Conservation (phyloP, 495 filamentous ascomycete genomes). For the Penicillium ucsense region DNA sequence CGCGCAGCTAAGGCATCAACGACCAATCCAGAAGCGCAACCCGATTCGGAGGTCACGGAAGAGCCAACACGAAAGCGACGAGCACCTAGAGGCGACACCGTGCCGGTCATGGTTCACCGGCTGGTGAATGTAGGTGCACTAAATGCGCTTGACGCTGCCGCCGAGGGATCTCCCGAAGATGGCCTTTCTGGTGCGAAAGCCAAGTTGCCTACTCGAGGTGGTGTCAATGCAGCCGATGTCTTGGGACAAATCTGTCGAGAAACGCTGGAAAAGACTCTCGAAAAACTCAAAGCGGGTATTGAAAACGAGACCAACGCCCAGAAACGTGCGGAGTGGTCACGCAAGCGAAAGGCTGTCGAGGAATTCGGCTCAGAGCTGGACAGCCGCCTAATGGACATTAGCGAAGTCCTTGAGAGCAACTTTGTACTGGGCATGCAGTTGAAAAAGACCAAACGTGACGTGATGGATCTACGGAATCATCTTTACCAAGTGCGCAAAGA, state of each 20-base stretch:
- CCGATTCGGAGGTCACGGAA: slow-evolving; percentile 5
- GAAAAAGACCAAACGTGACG: slow-evolving; percentile 54
- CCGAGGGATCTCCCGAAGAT: slow-evolving; percentile 22
- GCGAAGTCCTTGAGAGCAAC: slow-evolving; percentile 51
- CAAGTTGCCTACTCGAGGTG: slow-evolving; percentile 44
- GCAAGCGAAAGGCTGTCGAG: slow-evolving; percentile 54
- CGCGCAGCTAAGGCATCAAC: slow-evolving; percentile 6
- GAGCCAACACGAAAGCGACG: slow-evolving; percentile 15
- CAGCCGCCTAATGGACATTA: slow-evolving; percentile 45
- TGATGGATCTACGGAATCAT: slow-evolving; percentile 52
- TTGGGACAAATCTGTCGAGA: slow-evolving; percentile 61
- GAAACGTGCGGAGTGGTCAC: slow-evolving; percentile 43
- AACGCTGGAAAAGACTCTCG: slow-evolving; percentile 45
- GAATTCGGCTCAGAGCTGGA: slow-evolving; percentile 60
- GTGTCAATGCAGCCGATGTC: slow-evolving; percentile 62
- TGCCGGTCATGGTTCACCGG: slow-evolving; percentile 37
- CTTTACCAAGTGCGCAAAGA: slow-evolving; percentile 54
- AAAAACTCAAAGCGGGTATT: slow-evolving; percentile 29
- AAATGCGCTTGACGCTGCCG: slow-evolving; percentile 7
- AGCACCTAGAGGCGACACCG: slow-evolving; percentile 31
- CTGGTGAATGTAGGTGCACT: slow-evolving; percentile 28
- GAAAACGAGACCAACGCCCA: slow-evolving; percentile 27
- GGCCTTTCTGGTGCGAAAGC: slow-evolving; percentile 19
- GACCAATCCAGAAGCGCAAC: slow-evolving; percentile 11
- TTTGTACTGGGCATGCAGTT: slow-evolving; percentile 53